Conservation (phyloP, 768 basidiomycete genomes). For the Calocera viscosa region DNA sequence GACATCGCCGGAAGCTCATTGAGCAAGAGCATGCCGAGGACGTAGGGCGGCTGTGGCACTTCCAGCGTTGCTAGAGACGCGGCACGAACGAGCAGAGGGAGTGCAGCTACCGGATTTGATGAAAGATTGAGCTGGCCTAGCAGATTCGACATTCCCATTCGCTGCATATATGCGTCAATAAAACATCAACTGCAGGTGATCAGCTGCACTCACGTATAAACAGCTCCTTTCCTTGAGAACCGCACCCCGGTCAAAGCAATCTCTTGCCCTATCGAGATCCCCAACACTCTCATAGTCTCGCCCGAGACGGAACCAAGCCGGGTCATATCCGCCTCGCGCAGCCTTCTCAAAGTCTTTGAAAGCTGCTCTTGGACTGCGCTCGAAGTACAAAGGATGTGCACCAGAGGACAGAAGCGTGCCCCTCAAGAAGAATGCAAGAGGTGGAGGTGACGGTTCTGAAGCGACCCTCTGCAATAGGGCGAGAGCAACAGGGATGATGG, state of each 20-base stretch:
- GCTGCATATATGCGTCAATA: constrained; percentile 32
- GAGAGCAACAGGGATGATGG: not conserved
- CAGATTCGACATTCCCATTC: constrained; percentile 85
- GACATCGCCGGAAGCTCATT: constrained; percentile 60
- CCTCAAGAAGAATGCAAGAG: not conserved
- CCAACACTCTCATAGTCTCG: constrained; percentile 80
- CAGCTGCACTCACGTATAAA: constrained; percentile 51
- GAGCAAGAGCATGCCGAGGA: constrained; percentile 76
- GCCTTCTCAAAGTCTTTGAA: constrained; percentile 84
- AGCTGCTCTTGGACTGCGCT: constrained; percentile 58
- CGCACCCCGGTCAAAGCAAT: constrained; percentile 77
- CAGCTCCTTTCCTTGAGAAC: constrained; percentile 64
- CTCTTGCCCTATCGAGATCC: constrained; percentile 57
- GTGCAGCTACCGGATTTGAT: constrained; percentile 40
- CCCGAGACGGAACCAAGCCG: constrained; percentile 87
- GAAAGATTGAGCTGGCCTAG: constrained; percentile 71
- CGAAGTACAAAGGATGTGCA: constrained; percentile 39
- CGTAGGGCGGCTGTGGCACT: constrained; percentile 79
- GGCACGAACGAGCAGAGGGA: constrained; percentile 64
- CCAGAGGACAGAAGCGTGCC: not conserved
- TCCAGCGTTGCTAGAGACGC: constrained; percentile 60
- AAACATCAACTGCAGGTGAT: constrained; percentile 11
- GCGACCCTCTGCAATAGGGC: not conserved
- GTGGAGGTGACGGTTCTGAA: not conserved
- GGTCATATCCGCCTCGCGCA: constrained; percentile 58